Percentiles rank a stretch among this genome's conserved stretches.
Conservation (phyloP, 345 rosid species). For the Litchi chinensis region DNA sequence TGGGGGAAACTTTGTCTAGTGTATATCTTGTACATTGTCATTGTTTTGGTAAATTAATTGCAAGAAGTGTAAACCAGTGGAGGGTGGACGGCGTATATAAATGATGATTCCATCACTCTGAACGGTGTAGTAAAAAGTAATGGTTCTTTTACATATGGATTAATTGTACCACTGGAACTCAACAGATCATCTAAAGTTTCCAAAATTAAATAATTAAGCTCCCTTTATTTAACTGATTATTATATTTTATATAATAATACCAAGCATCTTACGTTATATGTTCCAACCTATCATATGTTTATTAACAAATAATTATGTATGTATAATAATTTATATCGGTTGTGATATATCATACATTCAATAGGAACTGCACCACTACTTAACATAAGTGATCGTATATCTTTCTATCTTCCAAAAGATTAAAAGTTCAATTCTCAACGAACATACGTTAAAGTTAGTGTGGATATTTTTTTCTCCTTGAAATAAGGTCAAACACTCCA, state of each 20-base stretch:
- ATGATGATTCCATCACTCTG: not conserved
- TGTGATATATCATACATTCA: no score
- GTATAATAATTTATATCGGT: no score
- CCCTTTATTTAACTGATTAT: no score
- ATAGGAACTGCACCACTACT: no score
- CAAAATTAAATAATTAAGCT: not conserved
- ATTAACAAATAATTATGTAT: no score
- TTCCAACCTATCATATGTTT: not conserved
- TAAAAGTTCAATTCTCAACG: no score
- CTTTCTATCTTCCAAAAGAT: no score
- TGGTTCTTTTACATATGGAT: not conserved
- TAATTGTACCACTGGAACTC: not conserved
- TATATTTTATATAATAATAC: no score
- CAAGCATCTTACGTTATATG: no score
- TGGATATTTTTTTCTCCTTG: no score
- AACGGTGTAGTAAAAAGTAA: not conserved
- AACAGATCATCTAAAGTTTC: not conserved
- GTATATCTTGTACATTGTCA: slow-evolving; percentile 24
- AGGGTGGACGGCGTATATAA: not conserved
- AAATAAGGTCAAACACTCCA: not conserved
- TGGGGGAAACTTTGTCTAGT: not conserved
- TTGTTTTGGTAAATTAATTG: not conserved
- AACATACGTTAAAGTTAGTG: no score
- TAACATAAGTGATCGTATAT: no score
- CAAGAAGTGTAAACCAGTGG: not conserved